Base-by-base conservation (phyloP, 768 basidiomycete species). In the Rhodotorula diobovata region DNA sequence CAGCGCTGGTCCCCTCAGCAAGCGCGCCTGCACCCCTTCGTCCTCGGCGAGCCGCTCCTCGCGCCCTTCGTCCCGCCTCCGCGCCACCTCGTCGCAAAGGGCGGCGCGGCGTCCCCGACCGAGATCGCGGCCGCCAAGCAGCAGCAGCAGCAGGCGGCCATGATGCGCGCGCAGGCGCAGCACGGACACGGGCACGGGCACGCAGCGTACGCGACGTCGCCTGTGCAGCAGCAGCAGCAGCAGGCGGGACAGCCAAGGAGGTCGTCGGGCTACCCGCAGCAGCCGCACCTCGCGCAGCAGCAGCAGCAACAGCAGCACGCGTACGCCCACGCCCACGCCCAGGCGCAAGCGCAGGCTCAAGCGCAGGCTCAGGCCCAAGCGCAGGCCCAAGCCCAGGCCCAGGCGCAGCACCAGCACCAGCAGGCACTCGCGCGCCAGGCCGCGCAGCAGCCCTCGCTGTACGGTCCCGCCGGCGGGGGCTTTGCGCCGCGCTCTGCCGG, bases 1-100 rank as follows among this genome's bases (percentile, higher is more conserved):
- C 90, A 91, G 68, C 86, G 96, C 66, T 99, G 96, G 96, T 89
- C 94, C 20, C 95, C 96, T 35, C 93, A 96, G 78, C 94, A 99
- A 81, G 96, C 96, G 50, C 85, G 89, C 61, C 82, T 90, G 78
- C 96, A 99, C 80, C 96, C 96, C 4, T 99, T 98, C 82, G 96
- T 99, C 76, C 96, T 93, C 11, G 95, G 95, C 62, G 96, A 98
- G 81, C 94, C 93, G 79, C 96, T 89, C 79, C 88, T 87, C 23
- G 58, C 67, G 4, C 77, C 77, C 4, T 77, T 76, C 70, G 78
- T 75, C 11, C 77, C 76, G 18, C 73, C 73, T 18, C 70, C 69
- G 1, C 62, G 72, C 0, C 61, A 67, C 59, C 32, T 48, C 63
- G 55, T 41, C 50, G n/a, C 63, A 15, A 63, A 59, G 5, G 50